phyloP scores from a whole-genome alignment of 306 rosid species.

The Cucumis sativus region DNA sequence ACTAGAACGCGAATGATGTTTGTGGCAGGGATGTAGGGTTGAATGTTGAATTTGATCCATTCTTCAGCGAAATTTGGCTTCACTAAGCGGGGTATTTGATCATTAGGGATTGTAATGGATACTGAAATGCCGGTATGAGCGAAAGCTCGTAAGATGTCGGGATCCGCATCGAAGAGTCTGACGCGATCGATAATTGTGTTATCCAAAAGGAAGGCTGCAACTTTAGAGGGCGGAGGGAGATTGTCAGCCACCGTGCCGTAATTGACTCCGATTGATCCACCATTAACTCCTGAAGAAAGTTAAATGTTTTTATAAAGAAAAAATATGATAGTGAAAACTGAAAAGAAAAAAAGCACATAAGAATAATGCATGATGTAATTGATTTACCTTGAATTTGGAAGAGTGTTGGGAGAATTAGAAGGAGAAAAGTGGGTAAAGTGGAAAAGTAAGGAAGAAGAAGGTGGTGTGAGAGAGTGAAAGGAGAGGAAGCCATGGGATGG shows the following conservation, averaged over 20 bases:
- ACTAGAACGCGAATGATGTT: conserved; percentile 36
- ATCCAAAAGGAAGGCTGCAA: conserved; percentile 37
- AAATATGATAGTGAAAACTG: neutral
- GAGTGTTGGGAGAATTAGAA: conserved; percentile 16
- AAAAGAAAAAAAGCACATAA: neutral
- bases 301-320: neutral
- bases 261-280: conserved; percentile 60
- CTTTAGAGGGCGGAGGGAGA: conserved; percentile 51
- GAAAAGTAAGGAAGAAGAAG: conserved; percentile 10
- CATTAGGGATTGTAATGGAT: conserved; percentile 43
- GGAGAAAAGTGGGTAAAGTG: conserved; percentile 8
- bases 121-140: conserved; percentile 35
- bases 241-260: conserved; percentile 58
- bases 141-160: conserved; percentile 38
- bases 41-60: conserved; percentile 46
- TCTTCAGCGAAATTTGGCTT: conserved; percentile 32
- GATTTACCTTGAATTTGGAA: conserved; percentile 21
- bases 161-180: conserved; percentile 48
- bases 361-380: neutral
- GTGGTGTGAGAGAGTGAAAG: neutral
- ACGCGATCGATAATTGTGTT: conserved; percentile 42
- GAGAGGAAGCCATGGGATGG: conserved; percentile 22
- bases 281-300: conserved; percentile 21
- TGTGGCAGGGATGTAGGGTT: conserved; percentile 45
- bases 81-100: conserved; percentile 45